Evolutionary conservation across 163 green algal genomes (phyloP), one percentile per base, ranked within the genome.

Genomic region (Volvox carteri): DNA sequence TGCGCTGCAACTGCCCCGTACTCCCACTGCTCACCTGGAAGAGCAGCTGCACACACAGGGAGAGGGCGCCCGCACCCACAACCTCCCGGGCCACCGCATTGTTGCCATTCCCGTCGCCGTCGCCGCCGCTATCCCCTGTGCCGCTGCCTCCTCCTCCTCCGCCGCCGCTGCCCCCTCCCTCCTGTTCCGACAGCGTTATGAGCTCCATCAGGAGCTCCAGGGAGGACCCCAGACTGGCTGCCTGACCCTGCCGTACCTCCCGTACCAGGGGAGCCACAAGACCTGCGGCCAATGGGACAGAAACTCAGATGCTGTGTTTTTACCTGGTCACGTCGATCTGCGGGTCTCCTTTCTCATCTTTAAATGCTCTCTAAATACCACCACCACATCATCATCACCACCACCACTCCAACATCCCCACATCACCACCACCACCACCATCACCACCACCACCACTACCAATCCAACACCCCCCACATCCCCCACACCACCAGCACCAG

Each of bases 31-130:
- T 33, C 46, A 84, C 75, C 70, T 83, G 8, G n/a, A 89, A 89
- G 16, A 84, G 37, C 52, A 89, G 70, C 52, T 89, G 84, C 11
- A 52, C 68, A n/a, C 84, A 84, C 68, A 89, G 7, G 16, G 84
- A 89, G 4, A 89, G 70, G 16, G 79, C 35, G 1, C 84, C 84
- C 1, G 70, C 72, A 2, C 58, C 68, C 52, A 89, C 84, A 19
- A 39, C 70, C 52, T 89, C 84, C 4, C 78, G 37, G 0, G 35
- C 68, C 33, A 44, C 37, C 1, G 19, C 83, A n/a, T 56, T 12
- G 35, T 18, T 4, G 35, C 19, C 35, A 0, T 6, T 39, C 35
- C 52, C 39, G 12, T 54, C 75, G 33, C 33, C 21, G 19, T 60
- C 46, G 19, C 56, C 56, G 19, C 5, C 56, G 42, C 42, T 9